These are phyloP conservation scores for Sporobolomyces pararoseus DNA, from an alignment of 768 basidiomycete genomes.

Conservation along the genomic window DNA sequence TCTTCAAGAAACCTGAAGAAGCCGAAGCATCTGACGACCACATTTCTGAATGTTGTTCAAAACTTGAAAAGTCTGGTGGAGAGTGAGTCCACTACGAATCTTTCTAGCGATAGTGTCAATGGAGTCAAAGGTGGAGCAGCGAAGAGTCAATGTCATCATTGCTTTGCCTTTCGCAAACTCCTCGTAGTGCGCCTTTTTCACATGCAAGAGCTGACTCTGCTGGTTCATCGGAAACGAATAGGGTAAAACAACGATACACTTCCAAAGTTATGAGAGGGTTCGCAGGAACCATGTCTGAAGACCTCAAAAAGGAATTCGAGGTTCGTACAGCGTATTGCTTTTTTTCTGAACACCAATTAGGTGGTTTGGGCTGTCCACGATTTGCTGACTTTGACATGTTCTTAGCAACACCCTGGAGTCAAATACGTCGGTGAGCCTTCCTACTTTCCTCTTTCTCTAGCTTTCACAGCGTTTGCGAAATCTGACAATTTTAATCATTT, in stretches of 20 bases:
- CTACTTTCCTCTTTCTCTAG: not conserved
- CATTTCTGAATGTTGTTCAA: constrained; percentile 7
- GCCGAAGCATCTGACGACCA: constrained; percentile 20
- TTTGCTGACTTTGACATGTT: not conserved
- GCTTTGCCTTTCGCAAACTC: no score
- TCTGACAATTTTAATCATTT: not conserved
- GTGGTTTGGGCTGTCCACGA: no score
- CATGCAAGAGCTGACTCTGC: no score
- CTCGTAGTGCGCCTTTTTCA: no score
- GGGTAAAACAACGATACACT: constrained; percentile 32
- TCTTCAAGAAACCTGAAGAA: constrained; percentile 34
- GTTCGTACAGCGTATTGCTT: not conserved
- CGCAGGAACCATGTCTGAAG: constrained; percentile 36
- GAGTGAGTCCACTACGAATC: constrained; percentile 1
- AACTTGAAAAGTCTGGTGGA: constrained; percentile 20
- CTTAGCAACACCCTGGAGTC: constrained; percentile 25
- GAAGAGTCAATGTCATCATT: no score
- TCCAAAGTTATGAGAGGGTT: constrained; percentile 34
- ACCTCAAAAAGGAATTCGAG: constrained; percentile 39
- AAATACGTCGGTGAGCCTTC: constrained; percentile 32
- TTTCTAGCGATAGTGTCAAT: no score
- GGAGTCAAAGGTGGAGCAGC: no score
- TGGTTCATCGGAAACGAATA: no score
- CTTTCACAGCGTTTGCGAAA: not conserved
- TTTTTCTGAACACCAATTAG: no score